phyloP scores from a whole-genome alignment of 768 basidiomycete species.

The Mycena polygramma region DNA sequence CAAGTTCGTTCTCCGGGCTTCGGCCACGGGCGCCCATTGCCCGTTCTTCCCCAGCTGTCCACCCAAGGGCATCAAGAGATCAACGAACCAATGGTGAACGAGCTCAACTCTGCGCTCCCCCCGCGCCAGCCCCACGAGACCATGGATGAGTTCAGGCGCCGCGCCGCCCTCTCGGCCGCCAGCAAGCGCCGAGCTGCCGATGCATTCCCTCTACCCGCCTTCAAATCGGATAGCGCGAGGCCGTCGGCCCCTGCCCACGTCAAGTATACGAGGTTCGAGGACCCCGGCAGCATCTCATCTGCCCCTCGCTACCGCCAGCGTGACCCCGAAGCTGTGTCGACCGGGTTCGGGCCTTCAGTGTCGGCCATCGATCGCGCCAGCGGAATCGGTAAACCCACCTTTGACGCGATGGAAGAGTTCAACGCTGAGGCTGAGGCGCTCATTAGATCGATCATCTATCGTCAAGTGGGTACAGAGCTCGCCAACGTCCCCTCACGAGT shows the following conservation, averaged over 20 bases:
- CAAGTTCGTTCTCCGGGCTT: too few relatives aligned
- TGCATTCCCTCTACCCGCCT: not conserved
- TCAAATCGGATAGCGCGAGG: not conserved
- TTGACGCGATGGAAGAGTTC: not conserved
- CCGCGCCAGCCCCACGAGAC: not conserved
- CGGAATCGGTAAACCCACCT: not conserved
- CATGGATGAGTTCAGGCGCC: not conserved
- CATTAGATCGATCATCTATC: not conserved
- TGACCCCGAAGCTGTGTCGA: not conserved
- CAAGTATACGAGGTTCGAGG: not conserved
- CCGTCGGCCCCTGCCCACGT: not conserved
- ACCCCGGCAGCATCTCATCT: not conserved
- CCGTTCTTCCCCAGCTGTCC: not conserved
- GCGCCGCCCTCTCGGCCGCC: not conserved
- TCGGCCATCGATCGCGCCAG: not conserved
- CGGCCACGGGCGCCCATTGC: too few relatives aligned
- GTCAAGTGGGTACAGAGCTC: not conserved
- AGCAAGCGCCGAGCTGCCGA: not conserved
- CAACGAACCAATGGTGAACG: not conserved
- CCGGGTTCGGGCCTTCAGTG: not conserved
- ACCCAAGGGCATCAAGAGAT: not conserved
- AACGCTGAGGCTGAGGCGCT: not conserved
- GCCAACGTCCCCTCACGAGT: not conserved
- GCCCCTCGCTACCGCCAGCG: not conserved
- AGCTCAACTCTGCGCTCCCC: not conserved